Evolutionary conservation across 2,329 filamentous ascomycete genomes (phyloP).

Genomic region (Fusarium tanahbumbuense): DNA sequence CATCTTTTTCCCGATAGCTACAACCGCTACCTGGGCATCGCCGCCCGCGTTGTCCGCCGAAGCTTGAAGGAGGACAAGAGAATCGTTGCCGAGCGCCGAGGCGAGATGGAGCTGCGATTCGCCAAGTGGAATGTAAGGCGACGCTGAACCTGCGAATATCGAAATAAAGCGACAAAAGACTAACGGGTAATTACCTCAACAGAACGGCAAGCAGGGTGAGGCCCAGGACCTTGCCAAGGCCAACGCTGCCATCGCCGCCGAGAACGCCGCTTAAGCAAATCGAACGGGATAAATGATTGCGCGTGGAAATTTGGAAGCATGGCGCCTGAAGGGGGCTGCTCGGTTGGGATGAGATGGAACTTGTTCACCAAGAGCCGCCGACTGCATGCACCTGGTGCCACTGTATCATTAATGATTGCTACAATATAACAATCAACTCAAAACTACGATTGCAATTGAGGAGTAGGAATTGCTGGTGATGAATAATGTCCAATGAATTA

Average conservation of each 20-base stretch:
- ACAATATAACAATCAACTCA: conserved; percentile 47
- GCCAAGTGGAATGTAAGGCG: conserved; percentile 88
- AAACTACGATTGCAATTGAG: conserved; percentile 29
- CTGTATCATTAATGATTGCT: conserved; percentile 53
- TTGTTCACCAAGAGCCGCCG: conserved; percentile 39
- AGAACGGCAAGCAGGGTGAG: conserved; percentile 98
- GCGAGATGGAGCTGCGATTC: conserved; percentile 89
- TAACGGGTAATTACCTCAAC: conserved; percentile 54
- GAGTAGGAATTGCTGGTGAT: conserved; percentile 9
- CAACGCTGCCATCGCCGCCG: conserved; percentile 58
- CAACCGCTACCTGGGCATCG: conserved; percentile 99
- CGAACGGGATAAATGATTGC: conserved; percentile 34
- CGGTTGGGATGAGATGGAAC: conserved; percentile 35
- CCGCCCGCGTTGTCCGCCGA: conserved; percentile 92
- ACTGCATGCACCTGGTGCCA: conserved; percentile 44
- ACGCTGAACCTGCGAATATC: conserved; percentile 11
- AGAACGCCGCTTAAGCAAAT: conserved; percentile 53
- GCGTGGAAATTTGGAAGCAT: conserved; percentile 41
- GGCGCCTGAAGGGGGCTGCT: conserved; percentile 32
- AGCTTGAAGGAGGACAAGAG: conserved; percentile 97
- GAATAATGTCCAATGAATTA: conserved; percentile 10
- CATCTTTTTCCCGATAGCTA: conserved; percentile 72
- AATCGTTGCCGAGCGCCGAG: conserved; percentile 86
- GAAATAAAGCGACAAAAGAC: conserved; percentile 21
- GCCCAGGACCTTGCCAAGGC: conserved; percentile 74